Base-by-base conservation (phyloP, 768 basidiomycete species). In the Trametes cubensis region DNA sequence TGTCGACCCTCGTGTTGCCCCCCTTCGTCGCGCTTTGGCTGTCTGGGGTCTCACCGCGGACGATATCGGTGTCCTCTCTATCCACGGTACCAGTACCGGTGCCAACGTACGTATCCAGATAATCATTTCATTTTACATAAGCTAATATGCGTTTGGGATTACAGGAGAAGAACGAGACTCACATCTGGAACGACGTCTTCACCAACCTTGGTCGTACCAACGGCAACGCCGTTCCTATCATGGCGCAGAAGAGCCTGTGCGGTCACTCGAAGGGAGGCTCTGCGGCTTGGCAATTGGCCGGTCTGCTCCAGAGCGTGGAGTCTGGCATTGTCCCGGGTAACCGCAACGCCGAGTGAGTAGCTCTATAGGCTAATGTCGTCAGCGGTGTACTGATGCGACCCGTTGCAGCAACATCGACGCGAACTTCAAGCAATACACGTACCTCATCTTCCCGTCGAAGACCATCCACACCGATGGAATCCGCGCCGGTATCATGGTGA, bases 221-320 rank as follows among this genome's bases (percentile, higher is more conserved):
- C 41, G 96, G 97, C 56, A 98, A 98, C 74, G 95, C 95, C n/a
- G 88, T 96, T 49, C 97, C 97, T 5, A 87, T 97, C 70, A 90
- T 98, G 75, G 94, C 97, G 2, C 97, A 98, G 76, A 99, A 99
- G 84, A 94, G 90, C 74, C 82, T 99, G 52, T 89, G 96, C 30
- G 97, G 97, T 63, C 96, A 99, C 73, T 89, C 96, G 13, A 99
- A 99, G 82, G 97, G 97, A 75, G 97, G 96, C 63, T 93, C 97
- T n/a, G 96, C 96, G 57, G 92, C 95, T 2, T 98, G 95, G 96
- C 93, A 95, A 77, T 85, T 97, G 83, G 89, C 87, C 69, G 97
- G 97, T 67, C 81, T 98, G 58, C 76, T 94, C 57, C 95, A 99
- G 74, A 86, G 87, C 13, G 82, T 99, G 63, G 82, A 80, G 65